phyloP scores from a whole-genome alignment of 2,329 filamentous ascomycete genomes.

The Colletotrichum lindemuthianum region DNA sequence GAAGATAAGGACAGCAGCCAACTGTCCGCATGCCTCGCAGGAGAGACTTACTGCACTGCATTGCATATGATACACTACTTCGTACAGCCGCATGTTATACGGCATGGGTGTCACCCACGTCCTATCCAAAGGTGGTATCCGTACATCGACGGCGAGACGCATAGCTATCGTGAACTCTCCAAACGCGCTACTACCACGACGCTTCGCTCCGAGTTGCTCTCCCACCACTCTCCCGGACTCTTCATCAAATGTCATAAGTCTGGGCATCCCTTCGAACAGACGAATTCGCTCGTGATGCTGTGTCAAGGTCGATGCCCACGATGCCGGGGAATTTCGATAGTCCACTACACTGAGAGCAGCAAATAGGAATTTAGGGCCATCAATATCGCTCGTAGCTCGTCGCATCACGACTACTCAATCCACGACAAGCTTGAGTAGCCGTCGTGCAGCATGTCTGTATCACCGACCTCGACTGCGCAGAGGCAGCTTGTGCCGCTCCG shows the following conservation, averaged over 20 bases:
- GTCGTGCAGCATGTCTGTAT: slow-evolving; percentile 24
- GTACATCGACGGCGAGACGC: too few species aligned
- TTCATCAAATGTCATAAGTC: slow-evolving; percentile 26
- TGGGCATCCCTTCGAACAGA: slow-evolving; percentile 33
- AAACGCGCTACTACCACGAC: background rate
- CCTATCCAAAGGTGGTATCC: too few species aligned
- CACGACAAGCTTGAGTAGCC: background rate
- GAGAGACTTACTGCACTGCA: background rate
- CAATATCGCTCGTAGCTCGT: too few species aligned
- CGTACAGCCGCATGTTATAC: background rate
- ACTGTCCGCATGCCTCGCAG: slow-evolving; percentile 11
- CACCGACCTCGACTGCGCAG: slow-evolving; percentile 3
- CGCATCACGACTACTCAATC: too few species aligned
- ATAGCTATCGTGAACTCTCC: too few species aligned
- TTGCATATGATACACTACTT: background rate
- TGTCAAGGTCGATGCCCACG: slow-evolving; percentile 5
- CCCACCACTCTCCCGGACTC: background rate
- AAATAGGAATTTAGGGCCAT: too few species aligned
- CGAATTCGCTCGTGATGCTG: slow-evolving; percentile 29
- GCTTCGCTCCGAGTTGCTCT: slow-evolving; percentile 21
- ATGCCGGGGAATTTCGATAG: too few species aligned
- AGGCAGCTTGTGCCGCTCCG: slow-evolving; percentile 3
- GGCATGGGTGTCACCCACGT: too few species aligned
- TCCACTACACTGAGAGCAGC: too few species aligned
- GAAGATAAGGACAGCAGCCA: background rate